phyloP scores from a whole-genome alignment of 805 yeast genomes.

The Hanseniaspora nectarophila region DNA sequence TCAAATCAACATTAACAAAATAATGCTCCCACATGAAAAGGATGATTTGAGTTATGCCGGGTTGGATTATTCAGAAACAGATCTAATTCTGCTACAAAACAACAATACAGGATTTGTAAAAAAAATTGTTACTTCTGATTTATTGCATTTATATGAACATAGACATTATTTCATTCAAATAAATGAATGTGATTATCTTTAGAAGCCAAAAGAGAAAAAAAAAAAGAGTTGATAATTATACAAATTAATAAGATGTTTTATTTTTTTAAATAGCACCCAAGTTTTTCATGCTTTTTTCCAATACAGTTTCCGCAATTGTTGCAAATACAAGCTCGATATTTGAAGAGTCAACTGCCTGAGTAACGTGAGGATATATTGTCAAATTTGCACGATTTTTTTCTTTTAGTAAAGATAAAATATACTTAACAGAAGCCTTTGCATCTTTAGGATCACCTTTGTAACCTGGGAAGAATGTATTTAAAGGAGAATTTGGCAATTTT shows the following conservation, averaged over 20 bases:
- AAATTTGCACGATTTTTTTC: conserved; percentile 73
- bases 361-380: conserved; percentile 77
- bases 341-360: conserved; percentile 89
- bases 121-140: conserved; percentile 3
- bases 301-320: conserved; percentile 67
- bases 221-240: neutral
- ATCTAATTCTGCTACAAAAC: neutral
- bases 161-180: conserved; percentile 30
- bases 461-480: conserved; percentile 76
- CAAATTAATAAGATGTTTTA: too few relatives aligned
- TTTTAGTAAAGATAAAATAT: conserved; percentile 79
- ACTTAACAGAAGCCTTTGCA: conserved; percentile 72
- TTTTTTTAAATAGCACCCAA: conserved; percentile 48
- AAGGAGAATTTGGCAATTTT: conserved; percentile 67
- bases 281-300: conserved; percentile 64
- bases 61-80: neutral
- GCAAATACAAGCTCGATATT: conserved; percentile 78
- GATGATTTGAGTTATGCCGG: conserved; percentile 25
- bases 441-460: conserved; percentile 84
- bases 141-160: conserved; percentile 30
- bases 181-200: conserved; percentile 25
- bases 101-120: neutral
- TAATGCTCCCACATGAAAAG: conserved; percentile 25
- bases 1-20: conserved; percentile 36
- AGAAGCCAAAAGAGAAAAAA: neutral